Evolutionary conservation across 495 filamentous ascomycete genomes (phyloP), one percentile per base, ranked within the genome.

Genomic region (Aspergillus biplanus): DNA sequence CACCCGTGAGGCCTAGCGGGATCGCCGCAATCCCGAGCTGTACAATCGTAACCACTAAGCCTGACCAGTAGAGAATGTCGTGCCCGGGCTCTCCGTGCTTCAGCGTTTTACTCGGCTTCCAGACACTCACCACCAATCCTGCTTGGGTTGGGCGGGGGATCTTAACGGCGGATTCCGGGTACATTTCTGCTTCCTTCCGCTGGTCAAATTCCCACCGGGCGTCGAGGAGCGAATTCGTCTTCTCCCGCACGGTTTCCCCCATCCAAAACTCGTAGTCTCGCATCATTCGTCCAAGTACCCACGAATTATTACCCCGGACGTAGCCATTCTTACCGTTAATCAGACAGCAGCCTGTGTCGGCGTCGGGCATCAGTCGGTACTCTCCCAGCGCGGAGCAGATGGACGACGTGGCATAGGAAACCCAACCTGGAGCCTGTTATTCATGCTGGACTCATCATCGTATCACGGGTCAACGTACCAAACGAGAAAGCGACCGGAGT

Each of bases 401-500:
- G 5, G 77, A 66, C 1, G 65, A 70, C 33, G 83, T 68, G 5
- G 78, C 66, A 59, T 85, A 86, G 1, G 75, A 68, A 1, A 84
- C 81, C 82, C 78, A 83, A 4, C 74, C 66, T 68, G 49, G 31
- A 47, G 1, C 0, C 5, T 49, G 18, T 39, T 39, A 13, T 39
- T 39, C 37, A 27, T 27, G 21, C 21, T 27, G 21, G 21, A 33
- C 33, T 49, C n/a, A 7, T 50, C n/a, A 33, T 2, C 21, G 21
- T 27, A 27, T 27, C 21, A 27, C 2, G 21, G 21, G 21, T 27
- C 5, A 7, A 42, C 59, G n/a, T 42, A 57, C 82, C 82, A 61
- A 86, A 87, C 1, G 80, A 85, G 67, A 87, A 86, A 4, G 74
- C 70, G 6, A 86, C 80, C 2, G 84, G 83, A 0, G 77, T 78